Evolutionary conservation across 176 grass and related monocot species (phyloP).

Genomic region (Zoysia pacifica): DNA sequence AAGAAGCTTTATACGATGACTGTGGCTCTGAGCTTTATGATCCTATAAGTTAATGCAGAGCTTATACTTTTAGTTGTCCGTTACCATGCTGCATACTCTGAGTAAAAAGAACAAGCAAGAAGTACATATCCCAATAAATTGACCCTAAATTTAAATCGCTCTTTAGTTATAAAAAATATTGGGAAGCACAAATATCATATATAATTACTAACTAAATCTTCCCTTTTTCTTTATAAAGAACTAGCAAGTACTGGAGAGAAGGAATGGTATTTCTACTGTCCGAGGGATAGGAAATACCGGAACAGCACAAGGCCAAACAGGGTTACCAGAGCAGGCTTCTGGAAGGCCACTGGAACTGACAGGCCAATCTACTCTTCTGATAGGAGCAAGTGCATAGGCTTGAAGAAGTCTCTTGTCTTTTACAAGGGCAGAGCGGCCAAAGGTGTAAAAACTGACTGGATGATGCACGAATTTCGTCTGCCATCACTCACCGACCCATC

Average conservation of each 20-base stretch:
- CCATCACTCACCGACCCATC: slow-evolving; percentile 69
- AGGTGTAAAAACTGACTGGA: slow-evolving; percentile 96
- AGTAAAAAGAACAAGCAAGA: background rate
- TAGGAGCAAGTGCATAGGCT: slow-evolving; percentile 86
- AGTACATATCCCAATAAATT: background rate
- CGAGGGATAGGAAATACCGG: slow-evolving; percentile 94
- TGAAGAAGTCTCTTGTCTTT: slow-evolving; percentile 98
- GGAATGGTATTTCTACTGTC: slow-evolving; percentile 99
- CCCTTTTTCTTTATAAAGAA: slow-evolving; percentile 45
- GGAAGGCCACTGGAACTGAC: slow-evolving; percentile 98
- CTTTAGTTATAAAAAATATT: background rate
- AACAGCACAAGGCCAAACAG: slow-evolving; percentile 93
- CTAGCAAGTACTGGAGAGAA: slow-evolving; percentile 93
- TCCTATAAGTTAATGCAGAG: background rate
- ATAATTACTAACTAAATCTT: slow-evolving; percentile 15
- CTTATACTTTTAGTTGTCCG: slow-evolving; percentile 11
- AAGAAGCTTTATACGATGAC: slow-evolving; percentile 26
- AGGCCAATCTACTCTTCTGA: slow-evolving; percentile 94
- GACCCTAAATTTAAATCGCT: slow-evolving; percentile 15
- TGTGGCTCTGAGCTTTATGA: slow-evolving; percentile 20
- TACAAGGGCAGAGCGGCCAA: slow-evolving; percentile 97
- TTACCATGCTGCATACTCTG: slow-evolving; percentile 4
- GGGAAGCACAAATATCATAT: slow-evolving; percentile 11
- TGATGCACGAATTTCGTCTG: slow-evolving; percentile 98
- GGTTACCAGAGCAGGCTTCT: slow-evolving; percentile 94